Base-by-base conservation (phyloP, 148 eudicot genomes). In the Nepenthes mirabilis region DNA sequence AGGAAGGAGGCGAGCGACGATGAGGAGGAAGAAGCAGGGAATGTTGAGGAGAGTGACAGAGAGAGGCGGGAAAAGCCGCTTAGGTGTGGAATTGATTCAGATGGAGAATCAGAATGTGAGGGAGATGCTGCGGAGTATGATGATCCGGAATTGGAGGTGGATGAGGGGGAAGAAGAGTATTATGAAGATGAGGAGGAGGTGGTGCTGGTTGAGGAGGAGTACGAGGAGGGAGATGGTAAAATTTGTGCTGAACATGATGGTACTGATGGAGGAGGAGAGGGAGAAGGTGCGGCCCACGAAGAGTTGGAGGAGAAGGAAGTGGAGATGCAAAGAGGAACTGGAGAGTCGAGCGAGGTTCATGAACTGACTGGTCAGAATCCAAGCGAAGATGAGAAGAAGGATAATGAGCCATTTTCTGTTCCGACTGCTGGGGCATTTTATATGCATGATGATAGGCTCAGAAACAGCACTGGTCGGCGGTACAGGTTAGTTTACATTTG, bases 371-470 rank as follows among this genome's bases (percentile, higher is more conserved):
- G 47, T 3, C 65, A 55, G 56, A 79, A 36, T 34, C 59, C 43
- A 37, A 86, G 35, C 34, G 80, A 50, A 36, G 84, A 61, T 63
- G 87, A 76, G 70, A 83, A 82, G 80, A 86, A 83, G 71, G 91
- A 79, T 72, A 75, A 72, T n/a, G 99, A 88, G 82, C 99, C 95
- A 3, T 93, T 67, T 67, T 76, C 96, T 2, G 96, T 93, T 62
- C 99, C 99, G 0, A 93, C 96, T 5, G 80, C 95, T 0, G 99
- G 99, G 36, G 96, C 99, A 2, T 93, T 93, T 64, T 93, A 93
- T 68, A 93, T 93, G 99, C 96, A 93, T 33, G 99, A 93, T 76
- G 99, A 93, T 69, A 77, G 98, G 56, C 88, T 93, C 64, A 68
- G 85, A 14, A 89, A 77, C 68, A 82, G 59, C 74, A 76, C 76